Percentiles rank a stretch among this genome's conserved stretches.
Evolutionary conservation across 331 rosid species (phyloP).

Genomic region (Quercus phellos): DNA sequence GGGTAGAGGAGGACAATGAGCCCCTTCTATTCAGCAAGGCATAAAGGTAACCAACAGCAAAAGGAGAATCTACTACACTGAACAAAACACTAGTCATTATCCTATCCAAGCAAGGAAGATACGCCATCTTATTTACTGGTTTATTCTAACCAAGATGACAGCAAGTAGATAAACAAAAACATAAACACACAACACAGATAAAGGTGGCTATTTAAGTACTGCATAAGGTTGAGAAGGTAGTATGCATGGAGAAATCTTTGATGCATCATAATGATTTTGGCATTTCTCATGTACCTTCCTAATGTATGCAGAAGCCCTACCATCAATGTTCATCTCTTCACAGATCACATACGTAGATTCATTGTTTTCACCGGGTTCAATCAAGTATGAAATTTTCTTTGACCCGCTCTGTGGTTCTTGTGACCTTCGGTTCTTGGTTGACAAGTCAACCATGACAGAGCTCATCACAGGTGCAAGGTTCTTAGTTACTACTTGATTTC

Average conservation of each 20-base stretch:
- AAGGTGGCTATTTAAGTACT: neutral
- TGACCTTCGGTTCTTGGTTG: constrained; percentile 23
- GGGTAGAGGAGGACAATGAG: neutral
- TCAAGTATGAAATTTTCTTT: constrained; percentile 34
- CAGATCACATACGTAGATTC: constrained; percentile 23
- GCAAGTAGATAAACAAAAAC: neutral
- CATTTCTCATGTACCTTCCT: constrained; percentile 50
- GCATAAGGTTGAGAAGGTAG: neutral
- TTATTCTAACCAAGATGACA: neutral
- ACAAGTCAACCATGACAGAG: constrained; percentile 5
- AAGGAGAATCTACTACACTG: neutral
- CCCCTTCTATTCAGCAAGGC: neutral
- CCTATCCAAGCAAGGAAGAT: neutral
- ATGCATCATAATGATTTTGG: constrained; percentile 23
- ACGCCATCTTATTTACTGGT: neutral
- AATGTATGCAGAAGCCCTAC: constrained; percentile 61
- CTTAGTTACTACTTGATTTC: neutral
- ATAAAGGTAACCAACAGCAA: neutral
- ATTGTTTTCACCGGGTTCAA: constrained; percentile 27
- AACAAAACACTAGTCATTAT: neutral
- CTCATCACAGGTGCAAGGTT: neutral
- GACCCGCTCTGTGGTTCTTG: constrained; percentile 39
- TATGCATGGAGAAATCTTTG: constrained; percentile 8
- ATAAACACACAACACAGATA: neutral
- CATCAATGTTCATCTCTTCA: constrained; percentile 54